Conservation (phyloP, 73 alveolate genomes). For the Paramecium primaurelia region DNA sequence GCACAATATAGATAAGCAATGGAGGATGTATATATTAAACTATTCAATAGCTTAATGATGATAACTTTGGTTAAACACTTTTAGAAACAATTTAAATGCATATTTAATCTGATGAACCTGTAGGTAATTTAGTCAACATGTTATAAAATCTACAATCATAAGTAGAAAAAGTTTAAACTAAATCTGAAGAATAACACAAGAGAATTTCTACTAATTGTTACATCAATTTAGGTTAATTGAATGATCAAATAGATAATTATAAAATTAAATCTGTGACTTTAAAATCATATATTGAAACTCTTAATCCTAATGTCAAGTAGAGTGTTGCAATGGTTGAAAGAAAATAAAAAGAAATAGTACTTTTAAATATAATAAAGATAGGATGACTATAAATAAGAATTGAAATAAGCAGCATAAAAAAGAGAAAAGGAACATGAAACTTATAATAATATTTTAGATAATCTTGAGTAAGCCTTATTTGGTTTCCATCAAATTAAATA, state of each 20-base stretch:
- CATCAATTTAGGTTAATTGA: not conserved
- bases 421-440: constrained; percentile 5
- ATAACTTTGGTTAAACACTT: not conserved
- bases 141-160: not conserved
- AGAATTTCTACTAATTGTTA: not conserved
- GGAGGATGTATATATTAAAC: not conserved
- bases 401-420: not conserved
- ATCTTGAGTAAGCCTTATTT: constrained; percentile 24
- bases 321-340: constrained; percentile 19
- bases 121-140: not conserved
- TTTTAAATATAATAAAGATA: not conserved
- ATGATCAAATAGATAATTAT: not conserved
- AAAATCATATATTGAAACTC: constrained; percentile 1
- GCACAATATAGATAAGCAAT: not conserved
- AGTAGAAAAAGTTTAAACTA: not conserved
- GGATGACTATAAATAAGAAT: constrained; percentile 21
- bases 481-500: not conserved
- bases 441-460: not conserved
- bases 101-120: constrained; percentile 14
- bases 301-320: not conserved
- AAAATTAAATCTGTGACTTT: not conserved
- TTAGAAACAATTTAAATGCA: constrained; percentile 32
- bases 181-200: not conserved
- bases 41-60: not conserved
- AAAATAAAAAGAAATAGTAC: constrained; percentile 13